Evolutionary conservation across 2,329 filamentous ascomycete species (phyloP).

Genomic region (Epichloe sylvatica): DNA sequence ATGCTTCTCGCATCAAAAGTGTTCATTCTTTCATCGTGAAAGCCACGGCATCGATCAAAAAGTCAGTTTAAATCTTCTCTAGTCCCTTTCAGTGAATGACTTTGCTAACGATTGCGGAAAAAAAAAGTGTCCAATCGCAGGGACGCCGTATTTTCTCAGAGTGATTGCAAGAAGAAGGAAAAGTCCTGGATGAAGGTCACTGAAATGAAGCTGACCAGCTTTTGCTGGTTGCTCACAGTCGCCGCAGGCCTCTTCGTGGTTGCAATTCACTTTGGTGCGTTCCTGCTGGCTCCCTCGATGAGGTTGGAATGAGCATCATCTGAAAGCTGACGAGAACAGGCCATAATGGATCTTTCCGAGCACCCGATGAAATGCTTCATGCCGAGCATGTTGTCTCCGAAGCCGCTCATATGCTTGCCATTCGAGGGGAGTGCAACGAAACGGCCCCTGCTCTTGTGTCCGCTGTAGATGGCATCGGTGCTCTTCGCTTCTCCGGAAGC

Average conservation of each 20-base stretch:
- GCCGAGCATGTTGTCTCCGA: slow-evolving; percentile 9
- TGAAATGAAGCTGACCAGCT: slow-evolving; percentile 2
- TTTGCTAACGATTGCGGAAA: neutral
- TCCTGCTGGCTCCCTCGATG: neutral
- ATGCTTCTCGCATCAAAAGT: neutral
- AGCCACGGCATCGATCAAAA: neutral
- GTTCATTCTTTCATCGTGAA: neutral
- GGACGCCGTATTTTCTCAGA: neutral
- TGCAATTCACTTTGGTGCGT: slow-evolving; percentile 1
- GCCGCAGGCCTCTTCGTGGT: neutral
- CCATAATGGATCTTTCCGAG: slow-evolving; percentile 1
- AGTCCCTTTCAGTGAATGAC: neutral
- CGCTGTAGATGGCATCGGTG: slow-evolving; percentile 7
- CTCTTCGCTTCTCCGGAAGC: slow-evolving; percentile 6
- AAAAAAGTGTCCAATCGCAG: slow-evolving; percentile 3
- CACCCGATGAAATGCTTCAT: slow-evolving; percentile 8
- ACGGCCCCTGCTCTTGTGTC: slow-evolving; percentile 4
- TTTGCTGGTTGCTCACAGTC: slow-evolving; percentile 3
- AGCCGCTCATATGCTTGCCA: slow-evolving; percentile 11
- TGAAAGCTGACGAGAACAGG: neutral
- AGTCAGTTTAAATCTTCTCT: neutral
- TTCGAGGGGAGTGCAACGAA: slow-evolving; percentile 11
- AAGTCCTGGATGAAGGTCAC: neutral
- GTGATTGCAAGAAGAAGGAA: neutral
- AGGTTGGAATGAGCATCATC: neutral